Conservation (phyloP, 2,329 filamentous ascomycete species). For the Paraphoma sp. region DNA sequence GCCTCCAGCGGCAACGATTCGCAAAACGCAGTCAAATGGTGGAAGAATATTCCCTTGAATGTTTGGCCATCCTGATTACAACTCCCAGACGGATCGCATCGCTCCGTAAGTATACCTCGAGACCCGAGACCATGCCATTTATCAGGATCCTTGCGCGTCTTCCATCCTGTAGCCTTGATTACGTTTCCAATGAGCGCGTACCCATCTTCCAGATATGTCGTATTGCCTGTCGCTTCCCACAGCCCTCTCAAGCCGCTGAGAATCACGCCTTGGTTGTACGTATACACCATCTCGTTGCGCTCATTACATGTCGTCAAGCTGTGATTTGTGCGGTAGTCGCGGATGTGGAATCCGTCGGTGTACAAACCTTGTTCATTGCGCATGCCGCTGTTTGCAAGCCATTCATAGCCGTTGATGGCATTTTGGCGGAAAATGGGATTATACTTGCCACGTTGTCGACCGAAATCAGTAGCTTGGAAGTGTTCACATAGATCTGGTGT, state of each 20-base stretch:
- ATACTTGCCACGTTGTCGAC: conserved; percentile 28
- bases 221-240: conserved; percentile 78
- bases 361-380: conserved; percentile 77
- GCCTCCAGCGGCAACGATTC: conserved; percentile 61
- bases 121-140: conserved; percentile 78
- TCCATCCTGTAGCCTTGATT: conserved; percentile 78
- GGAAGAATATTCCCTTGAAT: conserved; percentile 95
- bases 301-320: conserved; percentile 77
- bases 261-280: conserved; percentile 93
- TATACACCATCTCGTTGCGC: conserved; percentile 88
- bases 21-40: conserved; percentile 84
- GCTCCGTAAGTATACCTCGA: conserved; percentile 81
- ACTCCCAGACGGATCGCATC: conserved; percentile 74
- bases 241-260: conserved; percentile 81
- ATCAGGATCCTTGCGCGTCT: not conserved
- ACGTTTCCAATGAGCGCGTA: conserved; percentile 78
- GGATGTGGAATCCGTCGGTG: conserved; percentile 88
- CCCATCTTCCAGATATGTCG: conserved; percentile 76
- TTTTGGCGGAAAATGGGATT: conserved; percentile 73
- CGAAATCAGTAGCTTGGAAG: not conserved
- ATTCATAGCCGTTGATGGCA: conserved; percentile 79
- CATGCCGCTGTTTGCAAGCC: conserved; percentile 83
- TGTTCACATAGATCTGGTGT: not conserved
- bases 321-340: conserved; percentile 61
- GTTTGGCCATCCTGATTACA: conserved; percentile 87